phyloP scores from a whole-genome alignment of 768 basidiomycete species.

The Pisolithus tinctorius region DNA sequence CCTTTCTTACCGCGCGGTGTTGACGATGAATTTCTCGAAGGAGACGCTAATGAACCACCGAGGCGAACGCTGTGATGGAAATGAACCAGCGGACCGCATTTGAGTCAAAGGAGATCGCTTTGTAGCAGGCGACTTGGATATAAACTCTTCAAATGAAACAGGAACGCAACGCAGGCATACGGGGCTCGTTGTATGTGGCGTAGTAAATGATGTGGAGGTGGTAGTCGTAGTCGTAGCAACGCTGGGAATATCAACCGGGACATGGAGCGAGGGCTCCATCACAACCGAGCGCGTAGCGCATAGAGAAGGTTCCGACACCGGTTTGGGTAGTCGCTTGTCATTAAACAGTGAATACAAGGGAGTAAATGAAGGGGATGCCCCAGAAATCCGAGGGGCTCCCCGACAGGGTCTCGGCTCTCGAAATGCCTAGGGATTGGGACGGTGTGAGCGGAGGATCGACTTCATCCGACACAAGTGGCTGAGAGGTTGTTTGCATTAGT shows the following conservation, averaged over 20 bases:
- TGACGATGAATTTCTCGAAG: constrained; percentile 17
- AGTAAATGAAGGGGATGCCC: background rate
- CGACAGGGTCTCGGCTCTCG: background rate
- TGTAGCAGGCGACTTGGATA: background rate
- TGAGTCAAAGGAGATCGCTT: background rate
- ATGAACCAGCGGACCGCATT: background rate
- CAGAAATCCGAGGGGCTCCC: background rate
- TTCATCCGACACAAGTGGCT: background rate
- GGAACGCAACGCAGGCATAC: background rate
- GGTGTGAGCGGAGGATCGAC: background rate
- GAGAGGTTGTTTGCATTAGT: background rate
- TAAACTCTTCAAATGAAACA: background rate
- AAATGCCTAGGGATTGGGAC: background rate
- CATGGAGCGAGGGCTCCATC: background rate
- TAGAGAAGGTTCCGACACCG: background rate
- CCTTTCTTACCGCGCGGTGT: background rate
- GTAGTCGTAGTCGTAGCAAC: background rate
- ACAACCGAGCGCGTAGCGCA: background rate
- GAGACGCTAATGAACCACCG: background rate
- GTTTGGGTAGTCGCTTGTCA: background rate
- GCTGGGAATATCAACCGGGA: background rate
- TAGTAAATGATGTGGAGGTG: background rate
- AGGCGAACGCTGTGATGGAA: background rate
- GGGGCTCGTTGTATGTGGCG: background rate
- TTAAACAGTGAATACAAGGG: background rate